These are phyloP conservation scores for Colletotrichum sp. DNA, from an alignment of 2,329 filamentous ascomycete genomes.

Conservation along the genomic window DNA sequence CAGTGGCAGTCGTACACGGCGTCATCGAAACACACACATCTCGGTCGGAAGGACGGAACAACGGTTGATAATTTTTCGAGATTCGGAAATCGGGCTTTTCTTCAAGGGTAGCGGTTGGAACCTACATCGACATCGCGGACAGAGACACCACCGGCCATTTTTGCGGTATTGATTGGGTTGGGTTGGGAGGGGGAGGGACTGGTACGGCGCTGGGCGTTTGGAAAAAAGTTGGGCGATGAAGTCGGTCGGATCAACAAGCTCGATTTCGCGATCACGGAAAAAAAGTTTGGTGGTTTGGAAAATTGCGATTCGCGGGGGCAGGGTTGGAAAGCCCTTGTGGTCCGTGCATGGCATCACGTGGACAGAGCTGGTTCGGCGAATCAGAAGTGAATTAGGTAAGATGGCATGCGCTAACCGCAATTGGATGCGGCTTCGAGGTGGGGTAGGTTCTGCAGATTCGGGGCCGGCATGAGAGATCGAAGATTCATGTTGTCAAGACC, in stretches of 20 bases:
- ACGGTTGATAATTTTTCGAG: neutral
- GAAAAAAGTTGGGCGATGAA: slow-evolving; percentile 28
- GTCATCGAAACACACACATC: slow-evolving; percentile 1
- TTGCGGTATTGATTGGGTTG: slow-evolving; percentile 60
- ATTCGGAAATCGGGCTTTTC: neutral
- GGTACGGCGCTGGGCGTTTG: slow-evolving; percentile 26
- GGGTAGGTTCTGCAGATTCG: neutral
- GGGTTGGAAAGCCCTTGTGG: slow-evolving; percentile 13
- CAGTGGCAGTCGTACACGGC: neutral
- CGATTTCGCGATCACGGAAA: slow-evolving; percentile 22
- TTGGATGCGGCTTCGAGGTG: neutral
- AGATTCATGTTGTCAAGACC: neutral
- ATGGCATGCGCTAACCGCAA: neutral
- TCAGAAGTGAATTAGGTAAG: neutral
- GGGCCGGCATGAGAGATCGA: neutral
- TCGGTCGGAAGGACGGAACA: neutral
- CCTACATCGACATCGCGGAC: slow-evolving; percentile 88
- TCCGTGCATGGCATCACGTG: neutral
- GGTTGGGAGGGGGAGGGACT: slow-evolving; percentile 24
- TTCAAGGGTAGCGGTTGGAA: slow-evolving; percentile 31
- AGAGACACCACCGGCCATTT: slow-evolving; percentile 79
- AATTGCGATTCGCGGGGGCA: neutral
- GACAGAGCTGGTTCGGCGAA: neutral
- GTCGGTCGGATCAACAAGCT: neutral
- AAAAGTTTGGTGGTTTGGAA: slow-evolving; percentile 25